Evolutionary conservation across 257 asterid species (phyloP), one percentile per base, ranked within the genome.

Genomic region (Solanum megistacrolobum): DNA sequence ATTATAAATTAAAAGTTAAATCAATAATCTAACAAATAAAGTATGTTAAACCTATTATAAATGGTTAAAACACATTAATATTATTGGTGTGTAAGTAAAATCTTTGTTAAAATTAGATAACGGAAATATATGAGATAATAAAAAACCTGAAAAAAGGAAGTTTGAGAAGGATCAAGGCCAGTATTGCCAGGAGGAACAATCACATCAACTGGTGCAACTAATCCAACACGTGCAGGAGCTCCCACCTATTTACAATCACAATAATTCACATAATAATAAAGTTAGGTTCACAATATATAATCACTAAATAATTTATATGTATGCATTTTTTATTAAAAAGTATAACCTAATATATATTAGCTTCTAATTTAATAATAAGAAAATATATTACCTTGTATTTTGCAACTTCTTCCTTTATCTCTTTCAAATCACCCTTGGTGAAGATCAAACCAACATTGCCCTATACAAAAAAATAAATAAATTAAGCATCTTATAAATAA

Each of bases 181-280:
- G 98, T 96, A 91, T 94, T 96, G 7, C 99, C 99, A 3, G 98
- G 98, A 38, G 98, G 98, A n/a, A 96, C 99, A 85, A 96, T 91
- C 11, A 96, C 98, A 88, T 96, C 99, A 88, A 93, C 90, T 2
- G 99, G 99, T 7, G 99, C 99, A 32, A 95, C 95, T 83, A 96
- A 81, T 66, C 98, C 98, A 74, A 96, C 99, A 88, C 98, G 98
- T 85, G 98, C 99, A 84, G 99, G 99, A 8, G 99, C 99, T 84
- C 99, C 99, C 84, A 97, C 99, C 99, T 96, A 89, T 86, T 81
- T 81, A 3, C 5, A 16, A 48, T 81, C 2, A 18, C 0, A 29
- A 81, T 3, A 10, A 27, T 48, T 3, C 0, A 72, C 20, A 6
- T 38, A 39, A 21, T 21, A 27, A 21, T 29, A 27, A 10, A 7